These are phyloP conservation scores for Monosporascus sp. DNA, from an alignment of 2,329 filamentous ascomycete genomes.

Conservation along the genomic window DNA sequence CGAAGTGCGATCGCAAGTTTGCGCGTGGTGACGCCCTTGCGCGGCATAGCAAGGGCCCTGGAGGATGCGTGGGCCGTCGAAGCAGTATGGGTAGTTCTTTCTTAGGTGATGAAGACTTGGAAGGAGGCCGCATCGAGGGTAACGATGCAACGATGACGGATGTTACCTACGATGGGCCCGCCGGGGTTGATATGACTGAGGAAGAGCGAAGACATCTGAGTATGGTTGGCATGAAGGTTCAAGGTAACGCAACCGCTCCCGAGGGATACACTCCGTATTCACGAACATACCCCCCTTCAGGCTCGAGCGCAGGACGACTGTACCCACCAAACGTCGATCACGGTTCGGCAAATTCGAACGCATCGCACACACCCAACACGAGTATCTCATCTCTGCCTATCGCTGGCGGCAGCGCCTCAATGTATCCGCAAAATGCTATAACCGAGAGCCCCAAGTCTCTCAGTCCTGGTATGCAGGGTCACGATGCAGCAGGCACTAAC, in stretches of 20 bases:
- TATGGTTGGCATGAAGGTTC: conserved; percentile 69
- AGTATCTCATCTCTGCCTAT: conserved; percentile 45
- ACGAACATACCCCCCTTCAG: conserved; percentile 71
- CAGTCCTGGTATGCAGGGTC: conserved; percentile 51
- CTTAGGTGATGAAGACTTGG: conserved; percentile 69
- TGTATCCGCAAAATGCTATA: conserved; percentile 69
- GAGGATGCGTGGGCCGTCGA: conserved; percentile 87
- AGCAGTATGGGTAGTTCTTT: conserved; percentile 75
- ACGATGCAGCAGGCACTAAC: conserved; percentile 45
- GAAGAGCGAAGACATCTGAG: conserved; percentile 60
- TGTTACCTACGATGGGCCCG: conserved; percentile 48
- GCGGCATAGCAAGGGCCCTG: conserved; percentile 90
- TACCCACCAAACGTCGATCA: conserved; percentile 59
- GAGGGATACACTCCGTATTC: conserved; percentile 55
- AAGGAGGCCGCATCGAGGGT: conserved; percentile 41
- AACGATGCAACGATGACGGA: conserved; percentile 55
- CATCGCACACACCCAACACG: conserved; percentile 47
- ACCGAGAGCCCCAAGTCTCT: conserved; percentile 85
- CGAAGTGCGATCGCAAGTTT: conserved; percentile 91
- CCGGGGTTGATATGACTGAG: conserved; percentile 56
- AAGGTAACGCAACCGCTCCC: conserved; percentile 40
- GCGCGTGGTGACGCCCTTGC: conserved; percentile 92
- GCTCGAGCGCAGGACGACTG: conserved; percentile 45
- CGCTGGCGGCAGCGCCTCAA: conserved; percentile 42
- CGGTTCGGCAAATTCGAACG: conserved; percentile 47